Evolutionary conservation across 2,329 filamentous ascomycete genomes (phyloP).

Genomic region (Stachybotrys elegans): DNA sequence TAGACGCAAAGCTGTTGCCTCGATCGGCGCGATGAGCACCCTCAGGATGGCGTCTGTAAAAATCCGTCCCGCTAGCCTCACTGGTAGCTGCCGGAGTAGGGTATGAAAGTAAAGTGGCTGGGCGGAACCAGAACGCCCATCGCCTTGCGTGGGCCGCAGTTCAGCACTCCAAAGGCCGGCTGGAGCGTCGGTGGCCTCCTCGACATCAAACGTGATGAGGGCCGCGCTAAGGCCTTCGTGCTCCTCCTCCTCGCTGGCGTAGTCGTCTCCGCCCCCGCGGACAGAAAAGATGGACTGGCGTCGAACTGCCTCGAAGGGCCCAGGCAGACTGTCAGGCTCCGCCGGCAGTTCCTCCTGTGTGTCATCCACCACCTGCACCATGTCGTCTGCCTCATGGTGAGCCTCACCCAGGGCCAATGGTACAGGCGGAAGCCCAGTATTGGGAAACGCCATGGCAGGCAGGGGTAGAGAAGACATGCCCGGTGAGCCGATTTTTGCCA

Average conservation of each 20-base stretch:
- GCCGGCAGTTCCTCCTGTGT: too few relatives aligned
- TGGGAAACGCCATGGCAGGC: too few relatives aligned
- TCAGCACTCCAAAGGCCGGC: slow-evolving; percentile 55
- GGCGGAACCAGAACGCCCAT: slow-evolving; percentile 17
- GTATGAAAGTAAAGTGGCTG: slow-evolving; percentile 41
- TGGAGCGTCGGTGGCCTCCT: slow-evolving; percentile 47
- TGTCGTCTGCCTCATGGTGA: too few relatives aligned
- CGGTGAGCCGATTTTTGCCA: slow-evolving; percentile 39
- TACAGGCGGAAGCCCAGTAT: too few relatives aligned
- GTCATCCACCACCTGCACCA: too few relatives aligned
- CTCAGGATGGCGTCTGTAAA: slow-evolving; percentile 38
- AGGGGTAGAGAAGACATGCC: too few relatives aligned
- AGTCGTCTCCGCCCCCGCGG: slow-evolving; percentile 46
- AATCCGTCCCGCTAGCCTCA: slow-evolving; percentile 41
- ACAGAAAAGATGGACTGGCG: slow-evolving; percentile 42
- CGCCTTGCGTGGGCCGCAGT: slow-evolving; percentile 43
- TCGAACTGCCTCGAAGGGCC: slow-evolving; percentile 20
- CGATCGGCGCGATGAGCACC: slow-evolving; percentile 39
- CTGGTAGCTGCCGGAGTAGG: slow-evolving; percentile 45
- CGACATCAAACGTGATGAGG: slow-evolving; percentile 57
- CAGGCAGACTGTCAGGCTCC: too few relatives aligned
- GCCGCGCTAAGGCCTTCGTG: slow-evolving; percentile 50
- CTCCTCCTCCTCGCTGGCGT: slow-evolving; percentile 52
- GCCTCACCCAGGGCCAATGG: too few relatives aligned
- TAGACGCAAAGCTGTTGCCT: slow-evolving; percentile 39